A percentile compares a stretch with the other conserved stretches of the same genome.
Evolutionary conservation across 495 filamentous ascomycete species (phyloP).

Genomic region (Hamigera avellanea): DNA sequence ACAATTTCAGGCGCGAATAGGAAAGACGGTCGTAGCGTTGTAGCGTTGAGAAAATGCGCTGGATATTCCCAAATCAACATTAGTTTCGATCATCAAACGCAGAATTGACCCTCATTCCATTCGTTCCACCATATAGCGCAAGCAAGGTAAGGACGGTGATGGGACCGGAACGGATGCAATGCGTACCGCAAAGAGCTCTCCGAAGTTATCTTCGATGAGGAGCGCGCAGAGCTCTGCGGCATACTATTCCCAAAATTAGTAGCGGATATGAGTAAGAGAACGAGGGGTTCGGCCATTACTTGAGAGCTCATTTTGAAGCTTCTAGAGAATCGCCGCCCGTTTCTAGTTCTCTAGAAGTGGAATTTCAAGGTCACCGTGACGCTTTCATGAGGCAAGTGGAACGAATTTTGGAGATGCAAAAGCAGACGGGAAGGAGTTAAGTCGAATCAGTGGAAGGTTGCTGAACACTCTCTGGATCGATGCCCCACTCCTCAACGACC

Average conservation of each 20-base stretch:
- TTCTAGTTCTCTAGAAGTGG: slow-evolving; percentile 54
- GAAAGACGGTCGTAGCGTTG: slow-evolving; percentile 66
- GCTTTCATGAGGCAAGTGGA: slow-evolving; percentile 21
- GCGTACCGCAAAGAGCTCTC: slow-evolving; percentile 82
- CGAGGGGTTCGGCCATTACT: slow-evolving; percentile 23
- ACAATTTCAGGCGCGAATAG: slow-evolving; percentile 49
- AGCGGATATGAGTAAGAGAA: slow-evolving; percentile 11
- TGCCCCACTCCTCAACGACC: too few relatives aligned
- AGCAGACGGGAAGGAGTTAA: not conserved
- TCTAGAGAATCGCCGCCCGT: slow-evolving; percentile 55
- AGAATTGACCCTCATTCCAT: too few relatives aligned
- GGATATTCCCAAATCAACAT: slow-evolving; percentile 1
- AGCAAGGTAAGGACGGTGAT: too few relatives aligned
- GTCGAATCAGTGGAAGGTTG: too few relatives aligned
- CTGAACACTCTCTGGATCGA: too few relatives aligned
- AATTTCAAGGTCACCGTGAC: slow-evolving; percentile 49
- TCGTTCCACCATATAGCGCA: too few relatives aligned
- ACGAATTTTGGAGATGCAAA: not conserved
- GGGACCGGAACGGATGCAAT: not conserved
- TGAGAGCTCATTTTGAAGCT: slow-evolving; percentile 43
- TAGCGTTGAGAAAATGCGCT: slow-evolving; percentile 74
- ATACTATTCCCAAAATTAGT: slow-evolving; percentile 38
- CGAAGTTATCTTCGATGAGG: slow-evolving; percentile 78
- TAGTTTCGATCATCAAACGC: too few relatives aligned
- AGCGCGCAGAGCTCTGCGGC: slow-evolving; percentile 75